Evolutionary conservation across 495 filamentous ascomycete genomes (phyloP), one percentile per base, ranked within the genome.

Genomic region (Trichoderma gamsii): DNA sequence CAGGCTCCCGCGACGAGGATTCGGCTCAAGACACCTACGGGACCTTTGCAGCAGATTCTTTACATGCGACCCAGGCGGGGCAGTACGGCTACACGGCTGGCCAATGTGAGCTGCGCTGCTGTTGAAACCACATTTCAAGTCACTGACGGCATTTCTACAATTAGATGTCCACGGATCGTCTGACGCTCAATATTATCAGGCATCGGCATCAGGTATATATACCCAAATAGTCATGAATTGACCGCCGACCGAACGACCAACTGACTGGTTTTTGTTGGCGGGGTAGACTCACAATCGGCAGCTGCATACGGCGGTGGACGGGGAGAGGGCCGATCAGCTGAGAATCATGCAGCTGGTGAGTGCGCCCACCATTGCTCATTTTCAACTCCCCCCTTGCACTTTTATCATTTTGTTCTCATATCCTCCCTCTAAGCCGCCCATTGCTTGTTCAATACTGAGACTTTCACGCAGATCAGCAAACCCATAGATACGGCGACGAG

Each of bases 1-100:
- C 56, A 32, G 56, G 56, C 56, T 61, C 56, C 23, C 56, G 16
- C 56, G 56, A 61, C 56, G 56, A 61, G 27, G 56, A 61, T 25
- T 61, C 56, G 23, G 56, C 56, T 11, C 56, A 61, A 18, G 11
- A 32, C 4, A 23, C 56, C 56, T 61, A 61, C 25, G 16, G 56
- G 13, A 61, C 56, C 56, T 61, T 25, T 4, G n/a, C 56, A 11
- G 56, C 56, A 25, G 56, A 61, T 29, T 61, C 56, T 32, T 61
- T 61, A 25, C 56, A 61, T 61, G 56, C 25, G 8, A 15, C 56
- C 56, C 56, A 61, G 27, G 56, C 25, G 56, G 56, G 56, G 56
- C 56, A 61, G 56, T 61, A 61, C 25, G 56, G 35, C 4, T 61
- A 61, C 25, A 29, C 11, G 56, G 27, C 56, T 9, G 29, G 56